Percentiles rank a stretch among this genome's conserved stretches.
phyloP scores from a whole-genome alignment of 2,329 filamentous ascomycete genomes.

The Chaetothyriales sp. region DNA sequence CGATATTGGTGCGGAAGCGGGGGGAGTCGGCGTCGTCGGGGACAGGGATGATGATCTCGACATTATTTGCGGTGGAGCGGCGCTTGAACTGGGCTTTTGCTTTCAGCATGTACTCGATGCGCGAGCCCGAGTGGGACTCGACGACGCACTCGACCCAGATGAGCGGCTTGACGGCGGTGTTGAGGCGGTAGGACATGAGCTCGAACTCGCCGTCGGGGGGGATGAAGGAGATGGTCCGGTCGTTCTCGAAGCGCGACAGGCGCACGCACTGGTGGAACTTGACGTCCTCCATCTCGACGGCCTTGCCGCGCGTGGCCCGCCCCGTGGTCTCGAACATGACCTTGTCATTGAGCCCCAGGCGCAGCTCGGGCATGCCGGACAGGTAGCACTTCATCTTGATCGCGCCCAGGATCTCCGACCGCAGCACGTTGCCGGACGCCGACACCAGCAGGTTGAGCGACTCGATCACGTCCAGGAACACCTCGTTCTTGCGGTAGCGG shows the following conservation, averaged over 20 bases:
- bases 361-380: slow-evolving; percentile 92
- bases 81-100: slow-evolving; percentile 96
- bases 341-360: slow-evolving; percentile 92
- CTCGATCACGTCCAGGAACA: slow-evolving; percentile 95
- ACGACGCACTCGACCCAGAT: slow-evolving; percentile 99
- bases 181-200: slow-evolving; percentile 96
- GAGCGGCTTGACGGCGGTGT: slow-evolving; percentile 94
- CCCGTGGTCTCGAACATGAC: slow-evolving; percentile 99
- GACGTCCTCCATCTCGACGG: slow-evolving; percentile 98
- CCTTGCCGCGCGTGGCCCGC: slow-evolving; percentile 81
- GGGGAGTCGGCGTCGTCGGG: slow-evolving; percentile 94
- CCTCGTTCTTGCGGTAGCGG: slow-evolving; percentile 96
- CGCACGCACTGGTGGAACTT: slow-evolving; percentile 99
- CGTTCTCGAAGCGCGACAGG: slow-evolving; percentile 91
- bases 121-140: slow-evolving; percentile 83
- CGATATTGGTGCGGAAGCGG: slow-evolving; percentile 92
- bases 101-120: slow-evolving; percentile 99
- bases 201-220: slow-evolving; percentile 97
- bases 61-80: slow-evolving; percentile 93
- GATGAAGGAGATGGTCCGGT: slow-evolving; percentile 96
- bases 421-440: slow-evolving; percentile 82
- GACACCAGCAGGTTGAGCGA: slow-evolving; percentile 91
- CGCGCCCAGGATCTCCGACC: slow-evolving; percentile 89
- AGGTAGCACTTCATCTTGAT: slow-evolving; percentile 99
- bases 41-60: slow-evolving; percentile 93